phyloP scores from a whole-genome alignment of 331 rosid species.

The Ulmus americana region DNA sequence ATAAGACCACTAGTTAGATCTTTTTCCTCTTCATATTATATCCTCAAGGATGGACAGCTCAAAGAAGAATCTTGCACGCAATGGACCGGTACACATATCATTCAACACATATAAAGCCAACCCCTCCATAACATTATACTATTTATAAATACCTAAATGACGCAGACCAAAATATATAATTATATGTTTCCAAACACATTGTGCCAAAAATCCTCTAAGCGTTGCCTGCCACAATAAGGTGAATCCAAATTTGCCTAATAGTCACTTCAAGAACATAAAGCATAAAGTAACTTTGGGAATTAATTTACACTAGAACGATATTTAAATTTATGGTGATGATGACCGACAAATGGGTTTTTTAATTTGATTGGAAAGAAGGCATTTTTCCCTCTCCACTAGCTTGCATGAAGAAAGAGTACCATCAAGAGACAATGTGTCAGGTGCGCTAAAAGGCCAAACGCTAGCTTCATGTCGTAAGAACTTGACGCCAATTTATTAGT shows the following conservation, averaged over 20 bases:
- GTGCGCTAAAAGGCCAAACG: no score
- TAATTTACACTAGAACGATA: no score
- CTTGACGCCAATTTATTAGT: neutral
- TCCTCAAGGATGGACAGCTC: no score
- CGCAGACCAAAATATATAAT: neutral
- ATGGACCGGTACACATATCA: no score
- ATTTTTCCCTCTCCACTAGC: neutral
- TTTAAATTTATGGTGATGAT: neutral
- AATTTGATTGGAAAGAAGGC: conserved; percentile 15
- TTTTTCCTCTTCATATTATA: no score
- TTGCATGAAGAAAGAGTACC: neutral
- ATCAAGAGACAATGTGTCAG: neutral
- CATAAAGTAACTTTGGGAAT: neutral
- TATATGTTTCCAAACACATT: conserved; percentile 4
- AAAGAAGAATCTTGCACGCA: no score
- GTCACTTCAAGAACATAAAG: neutral
- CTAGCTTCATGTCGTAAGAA: neutral
- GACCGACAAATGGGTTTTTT: neutral
- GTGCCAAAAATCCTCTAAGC: neutral
- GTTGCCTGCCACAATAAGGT: neutral
- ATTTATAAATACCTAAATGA: neutral
- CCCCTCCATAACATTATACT: no score
- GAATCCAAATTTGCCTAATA: neutral
- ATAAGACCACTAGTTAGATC: no score
- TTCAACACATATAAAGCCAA: no score